Percentiles rank a stretch among this genome's conserved stretches.
Conservation (phyloP, 2,329 filamentous ascomycete species). For the Monosporascus ibericus region DNA sequence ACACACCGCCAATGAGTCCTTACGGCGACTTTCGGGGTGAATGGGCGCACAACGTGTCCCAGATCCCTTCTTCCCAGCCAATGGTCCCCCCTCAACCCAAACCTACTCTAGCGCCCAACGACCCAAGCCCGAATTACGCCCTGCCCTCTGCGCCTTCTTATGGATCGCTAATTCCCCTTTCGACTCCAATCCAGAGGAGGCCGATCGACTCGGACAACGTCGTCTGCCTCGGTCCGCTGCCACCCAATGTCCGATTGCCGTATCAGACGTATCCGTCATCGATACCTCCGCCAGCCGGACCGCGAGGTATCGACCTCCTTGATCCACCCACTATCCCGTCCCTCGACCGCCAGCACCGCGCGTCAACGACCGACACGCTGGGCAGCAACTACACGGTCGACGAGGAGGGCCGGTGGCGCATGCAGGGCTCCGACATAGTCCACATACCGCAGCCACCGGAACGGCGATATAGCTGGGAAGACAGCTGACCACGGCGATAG, state of each 20-base stretch:
- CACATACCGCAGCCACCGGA: constrained; percentile 26
- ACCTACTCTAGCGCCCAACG: constrained; percentile 11
- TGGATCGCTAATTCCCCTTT: constrained; percentile 10
- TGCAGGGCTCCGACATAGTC: constrained; percentile 24
- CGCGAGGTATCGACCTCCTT: constrained; percentile 19
- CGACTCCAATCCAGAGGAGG: constrained; percentile 35
- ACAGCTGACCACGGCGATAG: neutral
- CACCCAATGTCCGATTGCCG: constrained; percentile 39
- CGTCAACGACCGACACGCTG: constrained; percentile 36
- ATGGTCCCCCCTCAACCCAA: constrained; percentile 24
- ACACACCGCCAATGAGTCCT: constrained; percentile 43
- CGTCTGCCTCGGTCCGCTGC: constrained; percentile 49
- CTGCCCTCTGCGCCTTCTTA: constrained; percentile 18
- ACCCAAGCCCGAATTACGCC: constrained; percentile 18
- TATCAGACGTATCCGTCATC: constrained; percentile 18
- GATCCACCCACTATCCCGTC: constrained; percentile 21
- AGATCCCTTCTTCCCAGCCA: constrained; percentile 38
- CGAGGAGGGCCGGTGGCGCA: constrained; percentile 34
- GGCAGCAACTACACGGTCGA: constrained; percentile 54
- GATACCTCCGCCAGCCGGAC: constrained; percentile 20
- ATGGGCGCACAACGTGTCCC: constrained; percentile 30
- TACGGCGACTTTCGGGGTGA: constrained; percentile 26
- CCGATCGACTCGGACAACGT: constrained; percentile 48
- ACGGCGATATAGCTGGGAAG: constrained; percentile 28
- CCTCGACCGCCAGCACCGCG: constrained; percentile 17